A percentile compares a stretch with the other conserved stretches of the same genome.
Conservation (phyloP, 2,329 filamentous ascomycete genomes). For the Harringtonia lauricola region DNA sequence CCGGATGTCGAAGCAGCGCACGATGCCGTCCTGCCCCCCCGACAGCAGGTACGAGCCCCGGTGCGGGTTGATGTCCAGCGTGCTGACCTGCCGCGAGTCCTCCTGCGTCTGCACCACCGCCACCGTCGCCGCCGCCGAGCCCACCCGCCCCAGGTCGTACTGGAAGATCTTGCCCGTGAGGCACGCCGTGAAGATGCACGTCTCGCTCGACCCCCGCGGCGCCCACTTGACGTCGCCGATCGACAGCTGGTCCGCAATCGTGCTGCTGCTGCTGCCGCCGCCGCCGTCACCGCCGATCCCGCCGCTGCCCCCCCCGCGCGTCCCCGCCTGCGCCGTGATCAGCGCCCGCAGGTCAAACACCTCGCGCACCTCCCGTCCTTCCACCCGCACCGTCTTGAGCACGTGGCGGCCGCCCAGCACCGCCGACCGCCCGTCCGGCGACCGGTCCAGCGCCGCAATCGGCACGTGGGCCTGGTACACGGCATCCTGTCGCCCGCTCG, state of each 20-base stretch:
- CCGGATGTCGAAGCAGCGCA: slow-evolving; percentile 50
- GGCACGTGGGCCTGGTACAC: slow-evolving; percentile 39
- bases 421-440: slow-evolving; percentile 42
- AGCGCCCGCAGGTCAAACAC: slow-evolving; percentile 46
- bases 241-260: slow-evolving; percentile 45
- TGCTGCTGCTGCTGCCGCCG: no score
- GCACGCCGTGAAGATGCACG: slow-evolving; percentile 50
- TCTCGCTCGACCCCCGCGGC: slow-evolving; percentile 28
- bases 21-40: slow-evolving; percentile 52
- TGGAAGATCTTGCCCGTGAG: slow-evolving; percentile 54
- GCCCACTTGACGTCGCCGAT: slow-evolving; percentile 53
- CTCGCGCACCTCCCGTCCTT: slow-evolving; percentile 41
- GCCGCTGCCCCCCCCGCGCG: slow-evolving; percentile 15
- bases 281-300: slow-evolving; percentile 29
- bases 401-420: slow-evolving; percentile 49
- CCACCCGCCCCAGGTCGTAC: slow-evolving; percentile 45
- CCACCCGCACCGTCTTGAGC: slow-evolving; percentile 47
- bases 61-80: slow-evolving; percentile 52
- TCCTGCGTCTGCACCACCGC: slow-evolving; percentile 48
- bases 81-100: slow-evolving; percentile 52
- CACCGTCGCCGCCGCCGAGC: slow-evolving; percentile 32
- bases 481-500: slow-evolving; percentile 43
- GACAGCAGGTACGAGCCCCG: slow-evolving; percentile 45
- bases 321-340: slow-evolving; percentile 31
- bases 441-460: slow-evolving; percentile 46